Evolutionary conservation across 2,329 filamentous ascomycete genomes (phyloP), one percentile per base, ranked within the genome.

Genomic region (Penicillium olsonii): DNA sequence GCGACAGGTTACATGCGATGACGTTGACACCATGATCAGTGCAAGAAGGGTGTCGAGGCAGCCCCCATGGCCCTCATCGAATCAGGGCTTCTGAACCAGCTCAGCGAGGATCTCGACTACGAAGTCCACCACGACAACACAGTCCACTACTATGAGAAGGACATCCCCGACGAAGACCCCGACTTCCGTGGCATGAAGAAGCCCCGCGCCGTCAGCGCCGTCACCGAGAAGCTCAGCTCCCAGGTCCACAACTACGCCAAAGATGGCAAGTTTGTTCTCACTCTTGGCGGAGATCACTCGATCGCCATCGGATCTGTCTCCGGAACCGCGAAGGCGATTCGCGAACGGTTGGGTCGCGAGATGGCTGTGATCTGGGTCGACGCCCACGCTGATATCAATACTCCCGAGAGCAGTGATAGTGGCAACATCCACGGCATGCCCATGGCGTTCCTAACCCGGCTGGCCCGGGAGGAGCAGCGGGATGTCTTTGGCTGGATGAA

Each of bases 341-440:
- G 89, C 50, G 92, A 99, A 79, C 78, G 92, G 15, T 76, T 95
- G 51, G 84, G 78, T 37, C 81, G 87, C 48, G 92, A 97, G 63
- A 85, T 96, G 55, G 94, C 91, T 11, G 90, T 99, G 50, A 95
- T 99, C 70, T 99, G 94, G 94, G 94, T 99, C 26, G 94, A 99
- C 73, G 94, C 94, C 20, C 94, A 99, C 73, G 87, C 92, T 46
- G 94, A 99, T 72, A 96, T 99, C 78, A 99, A 99, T 77, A 91
- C 89, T 1, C 94, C 92, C 45, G 92, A 97, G 81, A 87, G 84
- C 40, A 92, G 87, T 58, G 88, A 82, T 35, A 94, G 88, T 60
- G 94, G 94, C 27, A 97, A 97, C 74, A 88, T 99, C 56, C 94
- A 99, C 75, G 94, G 94, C 62, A 99, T 99, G 94, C 94, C 94